Percentiles rank a stretch among this genome's conserved stretches.
Evolutionary conservation across 805 yeast species (phyloP).

Genomic region (Cyberlindnera japonica): DNA sequence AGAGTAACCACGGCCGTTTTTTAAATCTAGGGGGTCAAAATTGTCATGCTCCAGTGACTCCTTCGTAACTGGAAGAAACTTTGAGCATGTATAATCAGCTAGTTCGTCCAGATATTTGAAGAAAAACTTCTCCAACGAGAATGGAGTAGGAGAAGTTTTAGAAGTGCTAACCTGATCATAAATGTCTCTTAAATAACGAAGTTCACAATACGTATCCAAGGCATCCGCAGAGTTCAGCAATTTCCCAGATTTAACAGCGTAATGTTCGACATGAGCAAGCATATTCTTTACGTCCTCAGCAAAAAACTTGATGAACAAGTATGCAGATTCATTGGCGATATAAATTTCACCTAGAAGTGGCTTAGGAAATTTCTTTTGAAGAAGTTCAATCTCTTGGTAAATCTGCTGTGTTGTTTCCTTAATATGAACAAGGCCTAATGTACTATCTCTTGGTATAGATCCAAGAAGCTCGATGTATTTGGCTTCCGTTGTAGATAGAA

Average conservation of each 20-base stretch:
- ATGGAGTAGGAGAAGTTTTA: conserved; percentile 37
- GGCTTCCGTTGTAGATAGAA: conserved; percentile 39
- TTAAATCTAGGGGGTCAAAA: conserved; percentile 48
- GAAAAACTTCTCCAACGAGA: conserved; percentile 56
- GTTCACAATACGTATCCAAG: conserved; percentile 48
- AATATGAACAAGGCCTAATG: conserved; percentile 52
- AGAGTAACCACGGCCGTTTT: conserved; percentile 41
- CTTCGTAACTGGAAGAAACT: conserved; percentile 45
- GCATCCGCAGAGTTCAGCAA: conserved; percentile 48
- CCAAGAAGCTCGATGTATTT: conserved; percentile 42
- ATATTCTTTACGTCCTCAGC: conserved; percentile 51
- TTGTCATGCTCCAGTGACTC: conserved; percentile 56
- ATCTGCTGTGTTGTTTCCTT: conserved; percentile 53
- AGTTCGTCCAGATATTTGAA: conserved; percentile 41
- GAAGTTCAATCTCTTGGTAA: conserved; percentile 41
- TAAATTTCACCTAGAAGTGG: conserved; percentile 58
- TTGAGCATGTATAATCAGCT: conserved; percentile 41
- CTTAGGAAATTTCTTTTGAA: conserved; percentile 57
- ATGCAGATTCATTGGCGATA: conserved; percentile 47
- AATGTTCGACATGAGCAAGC: conserved; percentile 45
- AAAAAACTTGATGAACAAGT: conserved; percentile 47
- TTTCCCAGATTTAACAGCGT: conserved; percentile 29
- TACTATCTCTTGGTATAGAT: conserved; percentile 55
- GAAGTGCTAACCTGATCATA: conserved; percentile 44
- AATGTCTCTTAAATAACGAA: conserved; percentile 50